A percentile compares a stretch with the other conserved stretches of the same genome.
Conservation (phyloP, 163 green algal species). For the Chlamydomonas reinhardtii region DNA sequence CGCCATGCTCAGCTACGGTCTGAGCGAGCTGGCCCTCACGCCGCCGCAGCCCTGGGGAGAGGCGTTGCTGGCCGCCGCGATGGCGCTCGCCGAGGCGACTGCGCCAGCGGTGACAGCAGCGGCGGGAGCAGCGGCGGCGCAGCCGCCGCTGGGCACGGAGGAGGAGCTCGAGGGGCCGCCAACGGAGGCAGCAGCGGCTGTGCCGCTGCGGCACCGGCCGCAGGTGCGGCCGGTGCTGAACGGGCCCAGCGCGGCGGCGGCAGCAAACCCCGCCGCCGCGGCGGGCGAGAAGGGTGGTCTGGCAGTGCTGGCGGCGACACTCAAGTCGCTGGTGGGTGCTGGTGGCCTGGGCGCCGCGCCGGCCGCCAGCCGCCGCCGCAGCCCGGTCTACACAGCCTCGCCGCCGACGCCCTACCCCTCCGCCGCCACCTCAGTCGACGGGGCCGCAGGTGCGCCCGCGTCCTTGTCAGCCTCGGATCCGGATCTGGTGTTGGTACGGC, state of each 20-base stretch:
- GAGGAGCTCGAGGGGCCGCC: neutral
- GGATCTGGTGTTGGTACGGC: neutral
- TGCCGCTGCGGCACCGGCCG: neutral
- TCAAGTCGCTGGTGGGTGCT: too few species aligned
- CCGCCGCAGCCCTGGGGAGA: neutral
- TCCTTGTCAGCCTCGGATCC: too few species aligned
- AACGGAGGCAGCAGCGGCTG: too few species aligned
- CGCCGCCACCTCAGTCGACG: too few species aligned
- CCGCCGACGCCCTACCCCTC: too few species aligned
- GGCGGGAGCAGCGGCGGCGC: neutral
- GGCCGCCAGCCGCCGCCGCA: too few species aligned
- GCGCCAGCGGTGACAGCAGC: neutral
- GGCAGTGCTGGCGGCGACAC: too few species aligned
- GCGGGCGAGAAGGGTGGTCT: neutral
- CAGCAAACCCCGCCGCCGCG: neutral
- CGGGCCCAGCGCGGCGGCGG: neutral
- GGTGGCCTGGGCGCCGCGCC: too few species aligned
- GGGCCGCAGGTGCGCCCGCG: too few species aligned
- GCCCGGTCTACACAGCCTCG: too few species aligned
- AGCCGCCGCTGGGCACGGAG: neutral
- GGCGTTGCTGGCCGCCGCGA: neutral
- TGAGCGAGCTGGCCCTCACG: conserved; percentile 4
- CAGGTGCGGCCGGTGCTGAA: neutral
- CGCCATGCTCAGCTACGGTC: conserved; percentile 13
- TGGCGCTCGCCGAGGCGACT: conserved; percentile 9